A percentile compares a stretch with the other conserved stretches of the same genome.
Conservation (phyloP, 2,329 filamentous ascomycete species). For the Phialemoniopsis sp. region DNA sequence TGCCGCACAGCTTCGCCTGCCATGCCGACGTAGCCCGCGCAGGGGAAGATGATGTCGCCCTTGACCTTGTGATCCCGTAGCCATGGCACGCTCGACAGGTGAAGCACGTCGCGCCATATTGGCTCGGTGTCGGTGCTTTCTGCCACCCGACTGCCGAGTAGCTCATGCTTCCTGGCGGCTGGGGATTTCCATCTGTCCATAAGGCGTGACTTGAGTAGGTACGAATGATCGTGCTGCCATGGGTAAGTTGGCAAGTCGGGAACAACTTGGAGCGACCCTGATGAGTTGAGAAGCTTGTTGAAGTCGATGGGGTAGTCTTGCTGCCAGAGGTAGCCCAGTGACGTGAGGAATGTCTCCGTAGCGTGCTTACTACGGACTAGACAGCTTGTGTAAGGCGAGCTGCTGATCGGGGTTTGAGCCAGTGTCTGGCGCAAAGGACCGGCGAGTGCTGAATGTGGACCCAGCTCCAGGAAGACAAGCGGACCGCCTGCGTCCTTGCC, state of each 20-base stretch:
- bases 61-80: slow-evolving; percentile 44
- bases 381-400: too few relatives aligned
- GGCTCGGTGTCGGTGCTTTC: slow-evolving; percentile 23
- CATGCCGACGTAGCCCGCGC: slow-evolving; percentile 30
- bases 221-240: slow-evolving; percentile 37
- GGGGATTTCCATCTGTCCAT: slow-evolving; percentile 21
- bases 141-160: slow-evolving; percentile 26
- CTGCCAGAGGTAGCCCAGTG: slow-evolving; percentile 12
- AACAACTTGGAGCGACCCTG: slow-evolving; percentile 20
- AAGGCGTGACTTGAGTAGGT: slow-evolving; percentile 31
- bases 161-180: slow-evolving; percentile 28
- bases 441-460: slow-evolving; percentile 16
- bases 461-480: slow-evolving; percentile 7
- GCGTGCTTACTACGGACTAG: too few relatives aligned
- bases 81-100: slow-evolving; percentile 33
- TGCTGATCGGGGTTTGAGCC: not conserved
- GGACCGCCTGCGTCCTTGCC: too few relatives aligned
- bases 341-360: not conserved
- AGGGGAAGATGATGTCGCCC: slow-evolving; percentile 42
- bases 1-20: slow-evolving; percentile 27
- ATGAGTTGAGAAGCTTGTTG: slow-evolving; percentile 22
- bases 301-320: slow-evolving; percentile 22
- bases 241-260: slow-evolving; percentile 37
- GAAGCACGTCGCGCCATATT: slow-evolving; percentile 28
- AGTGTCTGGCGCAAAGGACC: slow-evolving; percentile 17